These are phyloP conservation scores for Oligophagozyma castellii DNA, from an alignment of 1,139 yeast species.

Conservation along the genomic window DNA sequence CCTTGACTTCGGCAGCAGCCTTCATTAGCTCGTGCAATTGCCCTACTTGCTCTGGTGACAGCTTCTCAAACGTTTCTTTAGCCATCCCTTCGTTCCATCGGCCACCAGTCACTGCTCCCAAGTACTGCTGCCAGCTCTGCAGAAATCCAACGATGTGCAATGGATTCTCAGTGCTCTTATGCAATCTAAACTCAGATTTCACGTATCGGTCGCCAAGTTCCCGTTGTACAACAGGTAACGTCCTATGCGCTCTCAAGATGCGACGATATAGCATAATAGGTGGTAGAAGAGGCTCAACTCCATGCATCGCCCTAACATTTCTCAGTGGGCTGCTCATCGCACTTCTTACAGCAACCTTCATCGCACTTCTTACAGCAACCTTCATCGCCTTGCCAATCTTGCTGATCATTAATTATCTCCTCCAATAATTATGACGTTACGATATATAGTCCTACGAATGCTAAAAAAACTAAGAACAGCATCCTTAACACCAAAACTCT, in stretches of 20 bases:
- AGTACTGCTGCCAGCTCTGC: slow-evolving; percentile 89
- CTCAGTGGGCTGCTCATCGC: too few relatives aligned
- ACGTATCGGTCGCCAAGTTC: slow-evolving; percentile 83
- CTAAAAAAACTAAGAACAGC: not conserved
- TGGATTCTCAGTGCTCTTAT: slow-evolving; percentile 71
- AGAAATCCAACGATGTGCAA: slow-evolving; percentile 86
- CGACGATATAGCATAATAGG: slow-evolving; percentile 68
- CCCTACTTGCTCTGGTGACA: slow-evolving; percentile 88
- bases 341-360: too few relatives aligned
- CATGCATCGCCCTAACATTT: too few relatives aligned
- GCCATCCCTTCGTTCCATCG: slow-evolving; percentile 65
- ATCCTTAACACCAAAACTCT: slow-evolving; percentile 14
- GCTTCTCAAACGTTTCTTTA: slow-evolving; percentile 52
- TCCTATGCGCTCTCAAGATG: slow-evolving; percentile 65
- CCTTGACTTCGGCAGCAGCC: too few relatives aligned
- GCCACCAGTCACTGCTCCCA: slow-evolving; percentile 57
- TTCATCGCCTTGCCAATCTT: too few relatives aligned
- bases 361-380: too few relatives aligned
- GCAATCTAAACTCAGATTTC: slow-evolving; percentile 81
- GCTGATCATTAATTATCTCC: too few relatives aligned
- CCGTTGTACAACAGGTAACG: slow-evolving; percentile 54
- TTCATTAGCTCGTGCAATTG: slow-evolving; percentile 66
- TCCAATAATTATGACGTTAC: not conserved
- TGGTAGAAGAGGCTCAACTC: slow-evolving; percentile 65
- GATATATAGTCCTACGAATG: not conserved